A percentile compares a stretch with the other conserved stretches of the same genome.
Conservation (phyloP, 768 basidiomycete genomes). For the Leccinellum luteum region DNA sequence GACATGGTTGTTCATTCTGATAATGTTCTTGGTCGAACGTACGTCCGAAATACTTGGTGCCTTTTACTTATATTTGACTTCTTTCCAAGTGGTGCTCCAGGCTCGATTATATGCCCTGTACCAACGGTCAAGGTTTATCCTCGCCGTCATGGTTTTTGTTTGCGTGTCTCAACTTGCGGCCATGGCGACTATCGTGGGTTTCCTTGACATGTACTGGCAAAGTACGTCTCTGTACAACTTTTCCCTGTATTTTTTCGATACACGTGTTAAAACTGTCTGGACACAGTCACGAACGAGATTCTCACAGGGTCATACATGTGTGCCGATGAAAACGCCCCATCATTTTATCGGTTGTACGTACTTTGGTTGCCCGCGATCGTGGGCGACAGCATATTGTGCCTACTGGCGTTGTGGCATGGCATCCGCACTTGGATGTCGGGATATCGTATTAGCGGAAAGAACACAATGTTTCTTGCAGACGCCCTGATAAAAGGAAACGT, state of each 20-base stretch:
- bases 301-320: constrained; percentile 1
- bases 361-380: constrained; percentile 10
- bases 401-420: constrained; percentile 5
- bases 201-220: constrained; percentile 2
- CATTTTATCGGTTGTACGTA: constrained; percentile 1
- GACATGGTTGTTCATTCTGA: neutral
- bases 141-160: constrained; percentile 1
- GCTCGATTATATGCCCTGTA: constrained; percentile 12
- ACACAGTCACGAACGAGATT: neutral
- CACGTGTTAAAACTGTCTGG: no score
- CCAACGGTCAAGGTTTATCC: constrained; percentile 2
- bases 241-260: neutral
- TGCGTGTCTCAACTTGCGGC: constrained; percentile 9
- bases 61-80: neutral
- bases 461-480: neutral
- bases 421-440: neutral
- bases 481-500: neutral
- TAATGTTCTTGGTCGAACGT: constrained; percentile 4
- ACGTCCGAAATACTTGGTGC: neutral
- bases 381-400: constrained; percentile 2
- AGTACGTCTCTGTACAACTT: neutral
- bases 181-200: constrained; percentile 2
- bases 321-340: neutral
- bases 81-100: constrained; percentile 11
- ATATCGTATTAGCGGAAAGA: neutral